Base-by-base conservation (phyloP, 768 basidiomycete species). In the Mrakia blollopis region DNA sequence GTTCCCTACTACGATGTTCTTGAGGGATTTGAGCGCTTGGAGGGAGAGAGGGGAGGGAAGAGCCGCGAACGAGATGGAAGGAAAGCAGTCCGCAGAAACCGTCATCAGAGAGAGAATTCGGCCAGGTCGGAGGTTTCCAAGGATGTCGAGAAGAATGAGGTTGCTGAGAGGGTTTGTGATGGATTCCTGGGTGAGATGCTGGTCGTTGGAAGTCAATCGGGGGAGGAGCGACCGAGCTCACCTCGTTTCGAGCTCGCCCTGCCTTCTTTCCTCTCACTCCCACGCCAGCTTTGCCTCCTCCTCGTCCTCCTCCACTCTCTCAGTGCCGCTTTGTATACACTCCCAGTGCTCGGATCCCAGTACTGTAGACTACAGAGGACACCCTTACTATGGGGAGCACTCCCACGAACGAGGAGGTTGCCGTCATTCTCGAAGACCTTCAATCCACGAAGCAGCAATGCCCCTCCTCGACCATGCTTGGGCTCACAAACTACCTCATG, bases 401-500 rank as follows among this genome's bases (percentile, higher is more conserved):
- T 37, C 71, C 71, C 9, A 32, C 71, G 47, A 72, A 72, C 54
- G 52, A 72, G 4, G 71, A 72, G 21, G 54, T 72, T 5, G 52
- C 71, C 10, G 14, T 16, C 18, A 50, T 72, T 21, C 71, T 72
- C 28, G 32, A 25, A n/a, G 54, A n/a, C 11, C 50, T 47, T n/a
- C 50, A 54, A 32, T 52, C 50, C 28, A 50, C 54, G 23, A 25
- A 72, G 21, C 21, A 21, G 11, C n/a, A 32, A 21, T 52, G 47
- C 71, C n/a, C 47, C 14, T 52, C 47, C 47, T 18, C n/a, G n/a
- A 54, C 30, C 71, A 72, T 72, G 52, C n/a, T 52, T 54, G 32
- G 30, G 2, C 71, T 72, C 35, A 50, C 47, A 39, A 72, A 37
- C 30, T 72, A 52, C 71, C 54, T 72, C 35, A 72, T 72, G 71